phyloP scores from a whole-genome alignment of 75 land plant species.

The Larix kaempferi region DNA sequence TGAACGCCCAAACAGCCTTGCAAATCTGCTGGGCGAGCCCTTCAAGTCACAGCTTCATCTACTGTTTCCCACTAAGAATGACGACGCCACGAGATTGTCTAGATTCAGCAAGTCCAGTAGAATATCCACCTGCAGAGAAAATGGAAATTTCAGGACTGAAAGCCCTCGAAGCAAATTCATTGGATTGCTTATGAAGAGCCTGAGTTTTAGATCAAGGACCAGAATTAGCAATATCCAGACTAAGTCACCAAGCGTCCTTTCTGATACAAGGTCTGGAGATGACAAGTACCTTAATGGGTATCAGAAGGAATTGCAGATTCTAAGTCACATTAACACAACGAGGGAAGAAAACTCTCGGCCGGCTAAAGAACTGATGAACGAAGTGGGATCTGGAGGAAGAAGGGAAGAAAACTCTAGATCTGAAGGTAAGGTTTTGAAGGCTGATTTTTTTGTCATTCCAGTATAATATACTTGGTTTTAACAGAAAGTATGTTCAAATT shows the following conservation, averaged over 20 bases:
- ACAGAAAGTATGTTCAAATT: too few relatives aligned
- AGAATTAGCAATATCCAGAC: not conserved
- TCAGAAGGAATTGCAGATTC: not conserved
- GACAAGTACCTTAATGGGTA: not conserved
- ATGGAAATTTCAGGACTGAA: not conserved
- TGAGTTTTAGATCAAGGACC: not conserved
- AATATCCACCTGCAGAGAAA: not conserved
- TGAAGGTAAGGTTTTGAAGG: too few relatives aligned
- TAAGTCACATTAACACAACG: too few relatives aligned
- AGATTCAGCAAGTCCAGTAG: conserved; percentile 1
- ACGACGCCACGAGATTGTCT: not conserved
- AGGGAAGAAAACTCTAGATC: too few relatives aligned
- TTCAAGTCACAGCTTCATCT: too few relatives aligned
- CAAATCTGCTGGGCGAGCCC: too few relatives aligned
- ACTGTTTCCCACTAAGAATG: not conserved
- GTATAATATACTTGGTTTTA: too few relatives aligned
- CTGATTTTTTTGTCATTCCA: too few relatives aligned
- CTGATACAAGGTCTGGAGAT: not conserved
- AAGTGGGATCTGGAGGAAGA: too few relatives aligned
- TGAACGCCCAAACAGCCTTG: too few relatives aligned
- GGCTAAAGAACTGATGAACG: too few relatives aligned
- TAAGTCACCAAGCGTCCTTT: not conserved
- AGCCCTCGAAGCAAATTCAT: not conserved
- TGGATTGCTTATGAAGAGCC: not conserved
- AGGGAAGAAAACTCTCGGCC: too few relatives aligned